Base-by-base conservation (phyloP, 768 basidiomycete genomes). In the Cystofilobasidium macerans region DNA sequence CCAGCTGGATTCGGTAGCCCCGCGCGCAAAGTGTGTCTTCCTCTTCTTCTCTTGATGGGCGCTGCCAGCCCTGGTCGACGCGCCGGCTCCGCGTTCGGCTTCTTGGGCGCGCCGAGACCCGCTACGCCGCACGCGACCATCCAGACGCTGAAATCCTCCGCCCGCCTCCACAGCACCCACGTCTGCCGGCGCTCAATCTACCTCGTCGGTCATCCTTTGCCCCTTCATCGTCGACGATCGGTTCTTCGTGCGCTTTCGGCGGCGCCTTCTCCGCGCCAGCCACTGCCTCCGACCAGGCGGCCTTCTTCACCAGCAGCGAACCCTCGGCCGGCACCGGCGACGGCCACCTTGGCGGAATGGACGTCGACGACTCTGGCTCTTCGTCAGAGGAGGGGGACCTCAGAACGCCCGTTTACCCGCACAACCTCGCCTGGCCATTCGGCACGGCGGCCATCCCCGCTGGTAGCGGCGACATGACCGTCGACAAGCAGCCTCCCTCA, bases 321-420 rank as follows among this genome's bases (percentile, higher is more conserved):
- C 5, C 22, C 45, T 8, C 22, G 22, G 24, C 5, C 45, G 4
- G 42, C 42, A 43, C 12, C 8, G 12, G 42, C 42, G 12, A 3
- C 45, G 13, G 45, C 45, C n/a, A n/a, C n/a, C n/a, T n/a, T n/a
- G 51, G 51, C 13, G 51, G 51, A 7, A 54, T 54, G 51, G 51
- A 54, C 51, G 51, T 54, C 30, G 51, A 54, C 51, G 51, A 54
- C 3, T 32, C 6, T 7, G 16, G 13, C 7, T 54, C 51, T 12
- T 54, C 51, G 26, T 54, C 51, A 26, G 51, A 54, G 30, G 51
- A 54, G 51, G 28, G 51, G 18, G 51, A 54, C 2, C 51, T 54
- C 13, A 11, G 51, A 3, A 54, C 51, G 51, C 51, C 51, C 12
- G 18, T 26, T 30, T 54, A 54, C 30, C 51, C 51, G 51, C 18